Base-by-base conservation (phyloP, 495 filamentous ascomycete genomes). In the Penicillium canescens region DNA sequence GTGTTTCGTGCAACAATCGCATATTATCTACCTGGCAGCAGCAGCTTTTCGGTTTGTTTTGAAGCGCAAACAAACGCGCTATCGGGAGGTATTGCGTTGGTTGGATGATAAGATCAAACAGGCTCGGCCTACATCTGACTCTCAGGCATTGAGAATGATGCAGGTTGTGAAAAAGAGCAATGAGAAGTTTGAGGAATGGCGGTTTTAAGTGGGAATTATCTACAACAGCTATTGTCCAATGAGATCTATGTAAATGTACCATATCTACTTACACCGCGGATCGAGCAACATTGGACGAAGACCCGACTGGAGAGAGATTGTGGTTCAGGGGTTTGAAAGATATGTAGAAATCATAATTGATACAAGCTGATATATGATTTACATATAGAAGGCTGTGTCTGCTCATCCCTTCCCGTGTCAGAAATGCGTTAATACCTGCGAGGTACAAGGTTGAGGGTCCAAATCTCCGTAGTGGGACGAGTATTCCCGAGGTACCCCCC, bases 11-110 rank as follows among this genome's bases (percentile, higher is more conserved):
- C 80, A 71, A n/a, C 82, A 78, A 56, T 56, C 60, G 38, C 88
- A 95, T 54, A 72, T 96, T 10, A 72, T 83, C 50, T 92, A 88
- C 77, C 68, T 95, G 31, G 82, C 83, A 0, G 75, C 81, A 21
- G 76, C 79, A 4, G 89, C 90, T 3, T 92, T 91, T 57, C 68
- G 71, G 46, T 77, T 78, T 50, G 82, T 91, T 6, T 56, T 96
- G 40, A 62, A 59, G 2, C 82, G 78, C 52, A 91, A 87, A 61
- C 91, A 94, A 70, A 84, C 83, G 26, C 81, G 73, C 9, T 93
- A 89, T 62, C 55, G 57, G 4, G 65, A 70, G 11, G 76, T 86
- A 6, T 58, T 94, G 36, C 50, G 55, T 10, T 94, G 90, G 88
- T 62, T 93, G 41, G 76, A 82, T 18, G 60, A 51, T 33, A 71